Percentiles rank a stretch among this genome's conserved stretches.
These are phyloP conservation scores for Entoloma clypeatum DNA, from an alignment of 1,284 basidiomycete species.

Conservation along the genomic window DNA sequence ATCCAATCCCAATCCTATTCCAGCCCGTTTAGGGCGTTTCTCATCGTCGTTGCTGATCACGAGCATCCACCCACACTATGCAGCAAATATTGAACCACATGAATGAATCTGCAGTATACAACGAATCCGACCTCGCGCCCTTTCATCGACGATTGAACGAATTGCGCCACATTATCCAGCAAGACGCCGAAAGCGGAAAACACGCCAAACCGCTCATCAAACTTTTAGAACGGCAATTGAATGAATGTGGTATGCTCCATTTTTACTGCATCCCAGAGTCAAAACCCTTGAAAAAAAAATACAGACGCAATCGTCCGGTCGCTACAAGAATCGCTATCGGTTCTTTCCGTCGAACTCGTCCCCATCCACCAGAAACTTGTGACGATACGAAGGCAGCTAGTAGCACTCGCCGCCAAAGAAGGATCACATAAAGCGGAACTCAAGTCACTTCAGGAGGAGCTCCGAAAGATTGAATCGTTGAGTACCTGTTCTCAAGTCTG, in stretches of 20 bases:
- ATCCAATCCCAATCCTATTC: slow-evolving; percentile 1
- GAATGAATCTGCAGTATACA: slow-evolving; percentile 93
- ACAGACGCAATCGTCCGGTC: slow-evolving; percentile 74
- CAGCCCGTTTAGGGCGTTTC: background rate
- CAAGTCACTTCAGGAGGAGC: slow-evolving; percentile 88
- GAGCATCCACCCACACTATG: slow-evolving; percentile 5
- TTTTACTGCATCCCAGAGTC: slow-evolving; percentile 4
- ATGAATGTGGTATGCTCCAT: slow-evolving; percentile 75
- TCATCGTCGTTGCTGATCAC: background rate
- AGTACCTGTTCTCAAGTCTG: slow-evolving; percentile 44
- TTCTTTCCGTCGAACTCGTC: slow-evolving; percentile 83
- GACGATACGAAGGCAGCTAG: slow-evolving; percentile 84
- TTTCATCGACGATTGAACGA: slow-evolving; percentile 79
- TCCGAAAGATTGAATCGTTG: slow-evolving; percentile 94
- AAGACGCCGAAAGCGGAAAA: slow-evolving; percentile 77
- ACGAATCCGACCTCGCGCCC: slow-evolving; percentile 82
- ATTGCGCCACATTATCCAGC: slow-evolving; percentile 78
- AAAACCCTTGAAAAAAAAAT: slow-evolving; percentile 2
- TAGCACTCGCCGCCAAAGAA: slow-evolving; percentile 83
- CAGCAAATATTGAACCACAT: slow-evolving; percentile 93
- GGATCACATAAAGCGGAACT: slow-evolving; percentile 84
- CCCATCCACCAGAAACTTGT: slow-evolving; percentile 91
- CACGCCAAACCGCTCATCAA: slow-evolving; percentile 88
- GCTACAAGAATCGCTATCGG: slow-evolving; percentile 79
- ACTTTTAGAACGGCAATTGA: slow-evolving; percentile 86